Percentiles rank a stretch among this genome's conserved stretches.
These are phyloP conservation scores for Leccinum disarticulatum DNA, from an alignment of 768 basidiomycete genomes.

Conservation along the genomic window DNA sequence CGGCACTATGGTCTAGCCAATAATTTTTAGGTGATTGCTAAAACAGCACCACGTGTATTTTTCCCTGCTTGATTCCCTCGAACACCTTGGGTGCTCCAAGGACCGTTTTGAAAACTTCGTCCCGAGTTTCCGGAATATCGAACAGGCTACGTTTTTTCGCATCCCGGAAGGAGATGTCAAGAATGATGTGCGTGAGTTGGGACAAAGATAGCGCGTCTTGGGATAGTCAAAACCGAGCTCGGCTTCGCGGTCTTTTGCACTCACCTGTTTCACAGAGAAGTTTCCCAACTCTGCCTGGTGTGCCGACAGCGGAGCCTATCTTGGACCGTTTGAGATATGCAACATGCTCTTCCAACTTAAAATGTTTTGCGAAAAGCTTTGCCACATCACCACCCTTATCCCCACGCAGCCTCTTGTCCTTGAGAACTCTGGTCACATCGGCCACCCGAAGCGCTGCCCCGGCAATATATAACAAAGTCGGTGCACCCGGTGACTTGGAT, in stretches of 20 bases:
- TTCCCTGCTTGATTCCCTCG: slow-evolving; percentile 66
- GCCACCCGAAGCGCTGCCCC: slow-evolving; percentile 92
- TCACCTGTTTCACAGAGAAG: slow-evolving; percentile 70
- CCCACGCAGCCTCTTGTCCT: slow-evolving; percentile 65
- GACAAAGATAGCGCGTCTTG: slow-evolving; percentile 70
- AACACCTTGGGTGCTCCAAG: slow-evolving; percentile 61
- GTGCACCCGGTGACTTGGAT: slow-evolving; percentile 78
- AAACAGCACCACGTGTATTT: slow-evolving; percentile 79
- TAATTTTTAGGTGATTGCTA: slow-evolving; percentile 33
- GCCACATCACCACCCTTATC: slow-evolving; percentile 90
- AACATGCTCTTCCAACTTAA: slow-evolving; percentile 87
- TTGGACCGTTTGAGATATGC: slow-evolving; percentile 82
- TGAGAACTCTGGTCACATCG: slow-evolving; percentile 76
- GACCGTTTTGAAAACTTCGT: slow-evolving; percentile 76
- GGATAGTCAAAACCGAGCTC: slow-evolving; percentile 6
- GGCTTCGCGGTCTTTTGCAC: slow-evolving; percentile 15
- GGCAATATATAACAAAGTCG: slow-evolving; percentile 81
- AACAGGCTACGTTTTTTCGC: slow-evolving; percentile 72
- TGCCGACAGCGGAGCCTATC: slow-evolving; percentile 87
- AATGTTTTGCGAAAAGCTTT: slow-evolving; percentile 94
- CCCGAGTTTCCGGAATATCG: slow-evolving; percentile 82
- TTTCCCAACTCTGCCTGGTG: slow-evolving; percentile 88
- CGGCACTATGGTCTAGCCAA: background rate
- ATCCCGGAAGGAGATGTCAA: slow-evolving; percentile 75
- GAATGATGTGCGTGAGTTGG: slow-evolving; percentile 79